These are phyloP conservation scores for Sarocladiaceae sp. DNA, from an alignment of 2,329 filamentous ascomycete species.

Conservation along the genomic window DNA sequence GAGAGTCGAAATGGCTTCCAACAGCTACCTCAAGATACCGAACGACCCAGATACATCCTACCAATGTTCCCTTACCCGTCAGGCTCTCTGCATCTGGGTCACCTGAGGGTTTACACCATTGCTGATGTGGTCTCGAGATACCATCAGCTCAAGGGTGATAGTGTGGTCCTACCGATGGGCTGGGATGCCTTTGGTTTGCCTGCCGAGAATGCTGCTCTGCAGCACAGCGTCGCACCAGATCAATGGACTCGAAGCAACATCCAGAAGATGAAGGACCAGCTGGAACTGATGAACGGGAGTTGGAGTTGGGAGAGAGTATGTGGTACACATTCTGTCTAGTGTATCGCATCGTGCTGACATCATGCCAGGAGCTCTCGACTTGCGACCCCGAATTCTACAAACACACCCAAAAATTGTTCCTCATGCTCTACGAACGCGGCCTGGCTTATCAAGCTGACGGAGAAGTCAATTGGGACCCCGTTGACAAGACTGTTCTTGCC, in stretches of 20 bases:
- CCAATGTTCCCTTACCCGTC: constrained; percentile 95
- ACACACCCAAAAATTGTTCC: constrained; percentile 80
- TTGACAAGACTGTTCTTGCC: constrained; percentile 82
- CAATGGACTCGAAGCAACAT: constrained; percentile 80
- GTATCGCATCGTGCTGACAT: constrained; percentile 5
- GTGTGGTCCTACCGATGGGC: constrained; percentile 83
- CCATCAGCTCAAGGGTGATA: constrained; percentile 63
- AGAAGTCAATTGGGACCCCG: constrained; percentile 82
- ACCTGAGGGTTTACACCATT: constrained; percentile 84
- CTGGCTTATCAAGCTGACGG: constrained; percentile 80
- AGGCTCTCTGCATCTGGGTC: constrained; percentile 77
- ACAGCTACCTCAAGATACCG: constrained; percentile 6
- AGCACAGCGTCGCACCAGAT: constrained; percentile 69
- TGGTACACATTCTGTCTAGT: neutral
- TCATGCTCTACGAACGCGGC: constrained; percentile 66
- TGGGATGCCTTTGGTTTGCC: constrained; percentile 92
- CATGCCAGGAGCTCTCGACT: constrained; percentile 67
- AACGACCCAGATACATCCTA: constrained; percentile 59
- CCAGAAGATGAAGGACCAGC: constrained; percentile 74
- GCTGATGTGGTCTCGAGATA: constrained; percentile 79
- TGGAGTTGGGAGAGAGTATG: constrained; percentile 80
- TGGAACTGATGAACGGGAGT: constrained; percentile 69
- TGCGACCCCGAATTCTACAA: constrained; percentile 83
- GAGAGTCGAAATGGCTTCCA: constrained; percentile 13
- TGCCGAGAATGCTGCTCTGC: constrained; percentile 85